Evolutionary conservation across 1,139 yeast species (phyloP).

Genomic region (Hansenula anomala): DNA sequence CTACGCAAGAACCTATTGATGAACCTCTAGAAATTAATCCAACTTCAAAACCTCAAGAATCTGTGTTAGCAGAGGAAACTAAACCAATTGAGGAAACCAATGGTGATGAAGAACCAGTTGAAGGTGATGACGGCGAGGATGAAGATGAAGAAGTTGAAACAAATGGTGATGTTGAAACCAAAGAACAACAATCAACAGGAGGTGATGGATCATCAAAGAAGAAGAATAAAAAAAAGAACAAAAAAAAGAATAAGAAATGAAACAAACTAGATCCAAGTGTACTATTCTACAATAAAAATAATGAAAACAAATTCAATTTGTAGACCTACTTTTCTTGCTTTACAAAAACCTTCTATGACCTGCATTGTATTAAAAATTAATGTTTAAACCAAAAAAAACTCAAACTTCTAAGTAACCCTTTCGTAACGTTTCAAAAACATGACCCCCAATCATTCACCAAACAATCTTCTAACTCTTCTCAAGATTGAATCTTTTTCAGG

Average conservation of each 20-base stretch:
- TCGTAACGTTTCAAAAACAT: no score
- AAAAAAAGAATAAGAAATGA: constrained; percentile 26
- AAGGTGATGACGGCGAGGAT: constrained; percentile 3
- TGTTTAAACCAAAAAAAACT: no score
- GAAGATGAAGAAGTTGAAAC: constrained; percentile 1
- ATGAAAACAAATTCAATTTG: no score
- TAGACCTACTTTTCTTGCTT: no score
- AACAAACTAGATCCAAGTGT: constrained; percentile 11
- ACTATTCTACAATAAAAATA: neutral
- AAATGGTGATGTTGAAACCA: constrained; percentile 6
- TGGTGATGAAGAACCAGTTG: constrained; percentile 2
- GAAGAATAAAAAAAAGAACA: constrained; percentile 29
- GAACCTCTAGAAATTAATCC: neutral
- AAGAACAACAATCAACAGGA: neutral
- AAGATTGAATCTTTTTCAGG: constrained; percentile 97
- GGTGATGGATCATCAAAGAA: constrained; percentile 11
- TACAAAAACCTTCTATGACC: constrained; percentile 2
- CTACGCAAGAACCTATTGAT: neutral
- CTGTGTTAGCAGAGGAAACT: neutral
- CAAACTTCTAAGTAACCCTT: no score
- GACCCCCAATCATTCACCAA: constrained; percentile 61
- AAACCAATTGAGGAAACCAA: constrained; percentile 1
- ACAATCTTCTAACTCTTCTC: constrained; percentile 88
- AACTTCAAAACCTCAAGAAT: no score
- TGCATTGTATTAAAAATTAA: constrained; percentile 1